Evolutionary conservation across 768 basidiomycete genomes (phyloP), one percentile per base, ranked within the genome.

Genomic region (Galerina marginata): DNA sequence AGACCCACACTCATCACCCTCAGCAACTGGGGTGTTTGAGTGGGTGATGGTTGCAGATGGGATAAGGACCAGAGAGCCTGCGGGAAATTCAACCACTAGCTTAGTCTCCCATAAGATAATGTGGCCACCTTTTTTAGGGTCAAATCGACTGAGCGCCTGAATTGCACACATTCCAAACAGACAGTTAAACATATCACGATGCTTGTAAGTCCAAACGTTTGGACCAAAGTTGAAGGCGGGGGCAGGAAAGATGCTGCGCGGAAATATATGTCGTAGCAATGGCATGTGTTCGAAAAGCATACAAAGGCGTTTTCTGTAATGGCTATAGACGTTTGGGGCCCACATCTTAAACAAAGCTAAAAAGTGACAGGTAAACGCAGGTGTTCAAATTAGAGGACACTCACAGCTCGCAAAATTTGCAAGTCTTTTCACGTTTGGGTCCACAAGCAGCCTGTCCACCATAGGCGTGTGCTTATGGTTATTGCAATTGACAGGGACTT

Each of bases 101-200:
- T 64, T 60, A 0, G 64, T 48, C 20, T 72, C 69, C 47, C 65
- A 69, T 9, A 75, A 37, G 1, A 74, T 62, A 4, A 76, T 39
- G 20, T 74, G 75, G 1, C 72, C 73, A 7, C 72, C 65, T 23
- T 12, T 61, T 3, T 33, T 58, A 12, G 36, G 60, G 51, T 77
- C 44, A 50, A 65, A 75, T 9, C 58, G 4, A 0, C 59, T 59
- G 3, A 64, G 49, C 11, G 63, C 54, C 23, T 57, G 55, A 4
- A 64, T 60, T 0, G 53, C 48, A 20, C 62, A 63, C 37, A 16
- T 44, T 1, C 62, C 58, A 38, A 55, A 63, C 0, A 58, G 55
- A 29, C 54, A 58, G 40, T 64, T 64, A 7, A 54, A 44, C 10
- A 25, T 16, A 38, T 64, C 59, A 2, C 25, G 9, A 25, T 64